Conservation (phyloP, 768 basidiomycete genomes). For the Phylloporus rhodoxanthus region DNA sequence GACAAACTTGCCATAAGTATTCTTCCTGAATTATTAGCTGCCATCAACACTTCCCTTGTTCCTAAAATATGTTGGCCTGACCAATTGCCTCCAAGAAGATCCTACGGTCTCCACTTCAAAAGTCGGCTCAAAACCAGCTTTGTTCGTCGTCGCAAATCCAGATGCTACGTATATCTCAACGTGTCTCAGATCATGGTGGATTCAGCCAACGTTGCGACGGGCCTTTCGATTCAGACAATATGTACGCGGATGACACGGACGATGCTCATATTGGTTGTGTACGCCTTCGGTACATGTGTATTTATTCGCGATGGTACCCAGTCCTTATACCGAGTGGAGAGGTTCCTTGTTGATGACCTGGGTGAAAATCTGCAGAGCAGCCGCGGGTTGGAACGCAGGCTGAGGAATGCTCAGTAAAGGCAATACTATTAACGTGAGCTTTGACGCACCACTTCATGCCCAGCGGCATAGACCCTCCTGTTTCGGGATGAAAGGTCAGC, state of each 20-base stretch:
- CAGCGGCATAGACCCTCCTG: constrained; percentile 52
- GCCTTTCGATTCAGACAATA: constrained; percentile 76
- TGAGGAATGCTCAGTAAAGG: constrained; percentile 16
- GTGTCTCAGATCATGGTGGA: not conserved
- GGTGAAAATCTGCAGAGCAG: constrained; percentile 52
- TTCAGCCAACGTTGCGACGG: constrained; percentile 86
- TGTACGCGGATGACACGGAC: constrained; percentile 53
- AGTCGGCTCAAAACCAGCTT: constrained; percentile 52
- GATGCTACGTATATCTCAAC: not conserved
- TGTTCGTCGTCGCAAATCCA: constrained; percentile 74
- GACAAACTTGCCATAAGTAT: no score
- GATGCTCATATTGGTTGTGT: constrained; percentile 55
- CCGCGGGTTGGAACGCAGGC: constrained; percentile 60
- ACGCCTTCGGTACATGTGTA: constrained; percentile 52
- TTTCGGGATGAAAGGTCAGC: not conserved
- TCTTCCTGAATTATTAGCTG: constrained; percentile 9
- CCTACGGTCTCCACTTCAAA: not conserved
- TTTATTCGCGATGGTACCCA: constrained; percentile 37
- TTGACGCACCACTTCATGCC: constrained; percentile 56
- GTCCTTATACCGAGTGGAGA: constrained; percentile 43
- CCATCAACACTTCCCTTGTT: not conserved
- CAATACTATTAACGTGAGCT: not conserved
- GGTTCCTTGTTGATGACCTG: constrained; percentile 48
- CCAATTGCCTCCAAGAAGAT: no score
- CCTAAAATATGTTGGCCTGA: no score